A percentile compares a stretch with the other conserved stretches of the same genome.
Evolutionary conservation across 352 stramenopile species (phyloP).

Genomic region (Phytophthora sojae): DNA sequence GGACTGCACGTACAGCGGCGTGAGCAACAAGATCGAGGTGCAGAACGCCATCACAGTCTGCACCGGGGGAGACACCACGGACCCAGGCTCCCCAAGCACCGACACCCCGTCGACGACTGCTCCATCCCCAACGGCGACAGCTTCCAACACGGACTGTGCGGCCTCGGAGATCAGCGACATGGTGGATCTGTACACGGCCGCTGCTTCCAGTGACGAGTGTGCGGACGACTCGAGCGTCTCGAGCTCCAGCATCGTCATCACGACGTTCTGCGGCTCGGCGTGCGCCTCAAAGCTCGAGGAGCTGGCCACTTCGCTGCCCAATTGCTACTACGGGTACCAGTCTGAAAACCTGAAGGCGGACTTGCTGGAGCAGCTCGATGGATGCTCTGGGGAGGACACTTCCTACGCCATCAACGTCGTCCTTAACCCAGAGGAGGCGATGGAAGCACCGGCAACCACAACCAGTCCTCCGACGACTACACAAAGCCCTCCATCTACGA

Average conservation of each 20-base stretch:
- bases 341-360: constrained; percentile 25
- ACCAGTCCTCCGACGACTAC: constrained; percentile 8
- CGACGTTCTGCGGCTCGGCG: constrained; percentile 14
- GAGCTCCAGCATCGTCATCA: constrained; percentile 16
- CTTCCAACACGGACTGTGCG: constrained; percentile 20
- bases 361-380: constrained; percentile 21
- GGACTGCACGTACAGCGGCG: constrained; percentile 30
- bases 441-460: constrained; percentile 4
- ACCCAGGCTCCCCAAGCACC: constrained; percentile 11
- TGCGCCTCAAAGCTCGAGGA: constrained; percentile 27
- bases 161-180: constrained; percentile 22
- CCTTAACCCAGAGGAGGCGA: constrained; percentile 13
- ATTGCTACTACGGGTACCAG: constrained; percentile 32
- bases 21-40: constrained; percentile 37
- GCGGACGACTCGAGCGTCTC: constrained; percentile 22
- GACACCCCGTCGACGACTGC: constrained; percentile 13
- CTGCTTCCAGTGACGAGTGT: constrained; percentile 26
- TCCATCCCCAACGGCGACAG: constrained; percentile 18
- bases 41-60: constrained; percentile 25
- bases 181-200: constrained; percentile 22
- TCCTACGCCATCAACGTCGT: constrained; percentile 18
- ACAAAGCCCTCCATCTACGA: constrained; percentile 8
- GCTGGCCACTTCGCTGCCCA: constrained; percentile 20
- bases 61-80: constrained; percentile 8
- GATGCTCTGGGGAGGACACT: constrained; percentile 3